Evolutionary conservation across 2,329 filamentous ascomycete species (phyloP).

Genomic region (Colletotrichum gloeosporioides): DNA sequence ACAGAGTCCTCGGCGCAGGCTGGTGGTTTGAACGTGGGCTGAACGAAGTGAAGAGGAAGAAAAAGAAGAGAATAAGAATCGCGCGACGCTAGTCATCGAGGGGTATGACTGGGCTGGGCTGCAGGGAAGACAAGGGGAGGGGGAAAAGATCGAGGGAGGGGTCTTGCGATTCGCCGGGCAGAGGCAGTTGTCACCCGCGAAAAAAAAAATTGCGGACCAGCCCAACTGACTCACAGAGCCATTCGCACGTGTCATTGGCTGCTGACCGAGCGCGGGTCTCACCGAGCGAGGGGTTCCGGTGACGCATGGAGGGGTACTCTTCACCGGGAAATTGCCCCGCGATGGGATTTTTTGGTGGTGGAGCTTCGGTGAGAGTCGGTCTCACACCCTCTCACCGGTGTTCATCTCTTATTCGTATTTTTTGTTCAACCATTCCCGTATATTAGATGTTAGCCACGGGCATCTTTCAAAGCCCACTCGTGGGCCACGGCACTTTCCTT

Average conservation of each 20-base stretch:
- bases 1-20: slow-evolving; percentile 9
- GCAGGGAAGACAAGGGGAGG: background rate
- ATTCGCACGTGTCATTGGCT: background rate
- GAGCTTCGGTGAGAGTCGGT: background rate
- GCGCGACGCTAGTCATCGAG: slow-evolving; percentile 21
- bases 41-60: slow-evolving; percentile 11
- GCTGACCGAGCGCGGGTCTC: background rate
- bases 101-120: background rate
- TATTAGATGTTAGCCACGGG: accelerated
- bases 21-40: background rate
- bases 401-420: too few relatives aligned
- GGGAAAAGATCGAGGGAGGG: slow-evolving; percentile 5
- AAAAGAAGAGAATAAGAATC: slow-evolving; percentile 9
- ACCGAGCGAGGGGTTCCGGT: slow-evolving; percentile 9
- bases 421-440: too few relatives aligned
- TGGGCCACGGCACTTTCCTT: too few relatives aligned
- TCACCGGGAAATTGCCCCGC: background rate
- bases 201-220: slow-evolving; percentile 17
- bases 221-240: slow-evolving; percentile 6
- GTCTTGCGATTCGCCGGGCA: slow-evolving; percentile 7
- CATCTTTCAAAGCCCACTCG: accelerated
- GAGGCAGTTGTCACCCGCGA: slow-evolving; percentile 2
- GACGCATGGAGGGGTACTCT: background rate
- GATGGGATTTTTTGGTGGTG: background rate
- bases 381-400: background rate